Evolutionary conservation across 2,329 filamentous ascomycete species (phyloP), one percentile per base, ranked within the genome.

Genomic region (Monosporascus sp.): DNA sequence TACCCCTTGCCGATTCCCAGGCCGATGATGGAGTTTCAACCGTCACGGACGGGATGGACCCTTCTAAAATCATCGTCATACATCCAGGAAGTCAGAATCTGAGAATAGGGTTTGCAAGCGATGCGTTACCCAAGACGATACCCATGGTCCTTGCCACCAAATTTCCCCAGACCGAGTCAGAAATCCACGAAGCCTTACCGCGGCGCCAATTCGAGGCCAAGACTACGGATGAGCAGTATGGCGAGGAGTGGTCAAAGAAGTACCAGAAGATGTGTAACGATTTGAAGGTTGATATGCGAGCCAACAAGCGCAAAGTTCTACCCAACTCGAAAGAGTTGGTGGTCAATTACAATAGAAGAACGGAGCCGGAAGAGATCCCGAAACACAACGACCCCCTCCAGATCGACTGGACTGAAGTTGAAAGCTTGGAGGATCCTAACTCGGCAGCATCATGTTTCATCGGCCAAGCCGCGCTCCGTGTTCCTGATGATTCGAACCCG

Each of bases 251-350:
- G 80, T 74, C 79, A 45, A 85, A 85, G 68, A 85, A 81, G 66
- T 97, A 92, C 72, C 84, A 84, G 53, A 87, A 87, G 65, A 88
- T 94, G 87, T 89, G 85, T 55, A 85, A 86, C 51, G 92, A 97
- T 45, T 82, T 99, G 56, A 96, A 96, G 72, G 75, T 87, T 2
- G 88, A 91, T 50, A 96, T 97, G 89, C 86, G 93, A 57, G 83
- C 85, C 61, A 96, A 96, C 73, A 97, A 97, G 78, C 86, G 91
- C 67, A 89, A 96, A 68, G 92, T 97, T 17, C 74, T 97, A 49
- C 94, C 94, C n/a, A 97, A 97, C 68, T 97, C 92, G 0, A 96
- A 96, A 70, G 94, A 99, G 66, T 78, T 97, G 54, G 93, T 97
- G 1, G 85, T 92, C 59, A 97, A 96, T 67, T 97, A 89, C 78